Percentiles rank a stretch among this genome's conserved stretches.
phyloP scores from a whole-genome alignment of 2,329 filamentous ascomycete species.

The Phialophora macrospora region DNA sequence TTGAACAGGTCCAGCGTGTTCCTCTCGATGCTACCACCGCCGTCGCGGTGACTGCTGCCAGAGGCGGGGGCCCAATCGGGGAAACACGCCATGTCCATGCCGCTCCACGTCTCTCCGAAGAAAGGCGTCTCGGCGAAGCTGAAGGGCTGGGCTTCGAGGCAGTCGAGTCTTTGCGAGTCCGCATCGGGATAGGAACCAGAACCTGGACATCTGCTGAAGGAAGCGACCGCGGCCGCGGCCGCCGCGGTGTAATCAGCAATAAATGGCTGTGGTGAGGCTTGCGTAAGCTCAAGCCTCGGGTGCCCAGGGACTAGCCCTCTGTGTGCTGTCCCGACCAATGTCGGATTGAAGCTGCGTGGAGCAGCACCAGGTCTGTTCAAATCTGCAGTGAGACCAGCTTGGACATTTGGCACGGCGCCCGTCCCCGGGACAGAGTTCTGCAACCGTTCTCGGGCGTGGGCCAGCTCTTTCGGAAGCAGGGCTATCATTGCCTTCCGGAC shows the following conservation, averaged over 20 bases:
- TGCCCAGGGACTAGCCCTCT: background rate
- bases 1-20: background rate
- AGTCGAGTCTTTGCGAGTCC: background rate
- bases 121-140: background rate
- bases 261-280: background rate
- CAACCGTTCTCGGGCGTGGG: background rate
- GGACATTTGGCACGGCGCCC: background rate
- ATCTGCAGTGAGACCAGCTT: background rate
- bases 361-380: background rate
- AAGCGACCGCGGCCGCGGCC: too few species aligned
- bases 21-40: background rate
- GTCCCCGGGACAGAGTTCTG: background rate
- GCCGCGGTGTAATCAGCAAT: background rate
- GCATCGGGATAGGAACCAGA: background rate
- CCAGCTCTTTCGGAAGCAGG: conserved; percentile 3
- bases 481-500: background rate
- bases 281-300: too few species aligned
- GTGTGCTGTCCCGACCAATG: background rate
- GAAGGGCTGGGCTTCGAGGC: background rate
- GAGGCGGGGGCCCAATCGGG: background rate
- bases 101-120: background rate
- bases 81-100: background rate
- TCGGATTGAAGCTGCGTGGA: background rate
- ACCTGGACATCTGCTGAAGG: background rate
- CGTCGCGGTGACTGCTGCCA: background rate